These are phyloP conservation scores for Primulina huaijiensis DNA, from an alignment of 257 asterid genomes.

Conservation along the genomic window DNA sequence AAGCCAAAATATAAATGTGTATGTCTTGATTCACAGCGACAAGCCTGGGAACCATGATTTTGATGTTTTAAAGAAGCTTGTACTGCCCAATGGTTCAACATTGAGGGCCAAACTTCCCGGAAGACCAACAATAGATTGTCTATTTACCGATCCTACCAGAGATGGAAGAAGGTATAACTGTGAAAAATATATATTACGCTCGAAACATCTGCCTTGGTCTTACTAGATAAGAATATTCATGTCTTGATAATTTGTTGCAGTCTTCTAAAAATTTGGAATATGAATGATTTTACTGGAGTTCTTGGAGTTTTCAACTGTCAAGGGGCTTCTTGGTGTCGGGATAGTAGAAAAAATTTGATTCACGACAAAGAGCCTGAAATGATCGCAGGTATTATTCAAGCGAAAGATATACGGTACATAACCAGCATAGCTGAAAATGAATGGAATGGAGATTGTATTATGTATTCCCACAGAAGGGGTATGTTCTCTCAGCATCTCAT, in stretches of 20 bases:
- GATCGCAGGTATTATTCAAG: slow-evolving; percentile 36
- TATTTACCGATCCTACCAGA: slow-evolving; percentile 58
- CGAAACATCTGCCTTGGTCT: neutral
- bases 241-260: slow-evolving; percentile 31
- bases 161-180: slow-evolving; percentile 49
- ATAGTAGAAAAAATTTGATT: slow-evolving; percentile 45
- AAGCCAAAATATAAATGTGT: neutral
- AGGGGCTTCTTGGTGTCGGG: slow-evolving; percentile 71
- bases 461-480: slow-evolving; percentile 67
- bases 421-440: slow-evolving; percentile 46
- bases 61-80: slow-evolving; percentile 63
- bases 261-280: slow-evolving; percentile 70
- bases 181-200: neutral
- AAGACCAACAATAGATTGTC: slow-evolving; percentile 56
- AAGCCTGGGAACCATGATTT: slow-evolving; percentile 83
- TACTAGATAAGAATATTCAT: neutral
- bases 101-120: slow-evolving; percentile 63
- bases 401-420: slow-evolving; percentile 55
- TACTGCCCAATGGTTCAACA: slow-evolving; percentile 66
- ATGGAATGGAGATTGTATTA: slow-evolving; percentile 58
- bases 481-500: slow-evolving; percentile 3
- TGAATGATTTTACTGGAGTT: slow-evolving; percentile 60
- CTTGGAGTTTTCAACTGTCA: slow-evolving; percentile 71
- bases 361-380: slow-evolving; percentile 57
- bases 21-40: slow-evolving; percentile 47